A percentile compares a stretch with the other conserved stretches of the same genome.
Conservation (phyloP, 164 flowering plant genomes). For the Sextonia rubra region DNA sequence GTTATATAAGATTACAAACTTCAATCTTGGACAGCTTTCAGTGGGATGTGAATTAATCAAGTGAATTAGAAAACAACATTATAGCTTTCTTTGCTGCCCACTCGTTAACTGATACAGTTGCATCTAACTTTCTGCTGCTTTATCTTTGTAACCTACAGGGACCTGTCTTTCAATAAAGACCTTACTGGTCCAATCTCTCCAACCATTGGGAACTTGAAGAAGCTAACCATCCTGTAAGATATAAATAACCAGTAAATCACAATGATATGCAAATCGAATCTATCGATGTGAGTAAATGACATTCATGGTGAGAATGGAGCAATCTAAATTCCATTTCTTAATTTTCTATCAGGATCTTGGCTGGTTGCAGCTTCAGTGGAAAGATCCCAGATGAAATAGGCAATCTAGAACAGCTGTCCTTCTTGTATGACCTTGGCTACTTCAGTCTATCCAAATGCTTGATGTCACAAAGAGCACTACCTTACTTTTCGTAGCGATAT, state of each 20-base stretch:
- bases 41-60: background rate
- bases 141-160: conserved; percentile 41
- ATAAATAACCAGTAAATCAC: background rate
- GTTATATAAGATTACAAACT: background rate
- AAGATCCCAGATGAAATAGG: conserved; percentile 72
- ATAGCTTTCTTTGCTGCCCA: background rate
- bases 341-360: conserved; percentile 52
- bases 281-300: background rate
- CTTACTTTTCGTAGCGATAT: background rate
- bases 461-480: background rate
- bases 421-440: conserved; percentile 52
- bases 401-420: conserved; percentile 55
- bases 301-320: background rate
- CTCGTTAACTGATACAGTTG: background rate
- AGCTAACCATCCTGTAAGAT: conserved; percentile 67
- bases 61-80: background rate
- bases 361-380: conserved; percentile 80
- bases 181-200: conserved; percentile 70
- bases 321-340: background rate
- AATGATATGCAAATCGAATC: background rate
- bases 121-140: background rate
- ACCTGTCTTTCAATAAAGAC: conserved; percentile 67
- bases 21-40: background rate
- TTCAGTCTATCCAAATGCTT: background rate
- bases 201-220: conserved; percentile 53